Evolutionary conservation across 768 basidiomycete genomes (phyloP).

Genomic region (Pleurotus djamor): DNA sequence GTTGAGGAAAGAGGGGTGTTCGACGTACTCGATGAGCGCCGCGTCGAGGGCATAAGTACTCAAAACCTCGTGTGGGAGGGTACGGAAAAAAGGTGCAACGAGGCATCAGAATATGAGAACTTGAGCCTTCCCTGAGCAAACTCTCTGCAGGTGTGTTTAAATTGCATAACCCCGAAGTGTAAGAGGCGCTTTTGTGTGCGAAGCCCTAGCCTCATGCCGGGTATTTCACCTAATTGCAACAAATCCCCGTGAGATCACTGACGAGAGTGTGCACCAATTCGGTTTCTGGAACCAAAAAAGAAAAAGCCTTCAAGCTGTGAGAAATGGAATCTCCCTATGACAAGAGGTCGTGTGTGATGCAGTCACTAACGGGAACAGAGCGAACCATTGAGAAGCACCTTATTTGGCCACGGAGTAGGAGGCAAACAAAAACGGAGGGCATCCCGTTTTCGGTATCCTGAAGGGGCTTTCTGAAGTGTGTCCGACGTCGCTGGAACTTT

Average conservation of each 20-base stretch:
- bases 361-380: neutral
- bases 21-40: slow-evolving; percentile 1
- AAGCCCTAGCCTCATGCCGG: slow-evolving; percentile 7
- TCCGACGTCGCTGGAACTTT: neutral
- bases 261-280: neutral
- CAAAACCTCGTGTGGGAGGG: slow-evolving; percentile 1
- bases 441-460: neutral
- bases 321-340: neutral
- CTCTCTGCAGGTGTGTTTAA: slow-evolving; percentile 2
- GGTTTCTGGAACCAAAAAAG: slow-evolving; percentile 1
- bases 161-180: slow-evolving; percentile 3
- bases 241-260: neutral
- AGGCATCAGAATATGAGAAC: slow-evolving; percentile 8
- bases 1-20: neutral
- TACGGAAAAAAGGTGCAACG: slow-evolving; percentile 7
- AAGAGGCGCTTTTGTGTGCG: neutral
- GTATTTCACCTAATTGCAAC: neutral
- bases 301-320: neutral
- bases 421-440: neutral
- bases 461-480: neutral
- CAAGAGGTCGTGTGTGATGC: too few relatives aligned
- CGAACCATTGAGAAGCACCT: slow-evolving; percentile 5
- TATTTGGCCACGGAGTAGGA: neutral
- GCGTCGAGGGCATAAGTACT: slow-evolving; percentile 1
- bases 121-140: slow-evolving; percentile 4